Evolutionary conservation across 1,284 basidiomycete genomes (phyloP).

Genomic region (Cutaneotrichosporon cyanovorans): DNA sequence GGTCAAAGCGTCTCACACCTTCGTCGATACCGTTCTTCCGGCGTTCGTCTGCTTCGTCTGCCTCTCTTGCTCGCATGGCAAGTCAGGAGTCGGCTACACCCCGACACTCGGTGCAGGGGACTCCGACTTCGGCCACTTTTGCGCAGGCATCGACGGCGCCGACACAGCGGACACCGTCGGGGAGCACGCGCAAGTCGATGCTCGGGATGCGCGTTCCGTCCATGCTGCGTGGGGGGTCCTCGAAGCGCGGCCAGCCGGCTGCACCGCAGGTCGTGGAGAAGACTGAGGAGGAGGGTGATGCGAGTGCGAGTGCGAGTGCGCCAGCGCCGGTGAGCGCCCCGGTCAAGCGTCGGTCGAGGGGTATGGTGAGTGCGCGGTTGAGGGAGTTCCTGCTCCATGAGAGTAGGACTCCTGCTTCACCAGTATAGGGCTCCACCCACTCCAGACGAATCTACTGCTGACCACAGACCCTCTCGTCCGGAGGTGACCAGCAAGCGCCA

Average conservation of each 20-base stretch:
- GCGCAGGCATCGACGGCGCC: conserved; percentile 1
- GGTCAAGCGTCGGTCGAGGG: conserved; percentile 1
- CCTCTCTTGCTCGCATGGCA: conserved; percentile 17
- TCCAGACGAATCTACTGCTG: no score
- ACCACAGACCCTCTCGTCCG: conserved; percentile 69
- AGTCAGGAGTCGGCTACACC: conserved; percentile 10
- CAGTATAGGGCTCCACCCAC: no score
- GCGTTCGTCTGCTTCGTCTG: conserved; percentile 77
- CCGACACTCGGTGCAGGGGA: conserved; percentile 12
- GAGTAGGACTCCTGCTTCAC: no score
- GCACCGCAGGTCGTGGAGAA: conserved; percentile 13
- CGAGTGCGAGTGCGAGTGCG: background rate
- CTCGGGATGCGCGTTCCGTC: conserved; percentile 62
- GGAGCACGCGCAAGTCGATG: conserved; percentile 39
- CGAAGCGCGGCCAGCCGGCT: conserved; percentile 46
- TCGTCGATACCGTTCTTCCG: conserved; percentile 94
- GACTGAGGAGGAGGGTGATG: background rate
- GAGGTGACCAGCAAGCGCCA: conserved; percentile 49
- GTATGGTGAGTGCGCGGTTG: conserved; percentile 6
- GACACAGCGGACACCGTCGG: conserved; percentile 19
- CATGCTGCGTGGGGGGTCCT: conserved; percentile 71
- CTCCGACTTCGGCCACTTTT: conserved; percentile 3
- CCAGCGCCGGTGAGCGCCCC: conserved; percentile 60
- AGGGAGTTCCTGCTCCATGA: no score
- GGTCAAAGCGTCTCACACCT: conserved; percentile 64